phyloP scores from a whole-genome alignment of 1,139 yeast species.

The Debaryomyces psychrophilus region DNA sequence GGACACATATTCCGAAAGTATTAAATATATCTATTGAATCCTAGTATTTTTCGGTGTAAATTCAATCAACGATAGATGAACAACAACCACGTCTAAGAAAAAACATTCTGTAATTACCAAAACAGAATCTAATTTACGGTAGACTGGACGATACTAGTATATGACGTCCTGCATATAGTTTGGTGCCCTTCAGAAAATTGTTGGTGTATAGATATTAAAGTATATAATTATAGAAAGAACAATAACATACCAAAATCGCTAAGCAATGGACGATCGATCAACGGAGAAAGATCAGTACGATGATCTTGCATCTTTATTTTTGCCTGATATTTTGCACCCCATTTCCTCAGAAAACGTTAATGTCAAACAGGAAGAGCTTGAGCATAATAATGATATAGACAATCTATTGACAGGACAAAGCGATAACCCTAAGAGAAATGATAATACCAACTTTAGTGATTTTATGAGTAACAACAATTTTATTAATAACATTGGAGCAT shows the following conservation, averaged over 20 bases:
- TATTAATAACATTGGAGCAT: conserved; percentile 5
- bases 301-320: conserved; percentile 46
- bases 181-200: conserved; percentile 1
- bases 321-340: conserved; percentile 46
- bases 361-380: conserved; percentile 28
- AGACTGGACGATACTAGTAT: background rate
- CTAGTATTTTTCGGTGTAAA: too few species aligned
- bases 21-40: too few species aligned
- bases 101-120: too few species aligned
- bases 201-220: conserved; percentile 1
- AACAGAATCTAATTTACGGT: too few species aligned
- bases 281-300: conserved; percentile 33
- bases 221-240: background rate
- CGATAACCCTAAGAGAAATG: conserved; percentile 11
- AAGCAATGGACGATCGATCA: conserved; percentile 12
- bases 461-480: conserved; percentile 8
- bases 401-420: background rate
- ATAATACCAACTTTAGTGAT: conserved; percentile 11
- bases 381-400: conserved; percentile 11
- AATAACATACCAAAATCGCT: background rate
- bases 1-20: too few species aligned
- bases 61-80: too few species aligned
- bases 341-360: conserved; percentile 14
- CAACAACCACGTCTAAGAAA: too few species aligned
- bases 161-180: background rate